These are phyloP conservation scores for Rhizoctonia solani DNA, from an alignment of 1,284 basidiomycete genomes.

Conservation along the genomic window DNA sequence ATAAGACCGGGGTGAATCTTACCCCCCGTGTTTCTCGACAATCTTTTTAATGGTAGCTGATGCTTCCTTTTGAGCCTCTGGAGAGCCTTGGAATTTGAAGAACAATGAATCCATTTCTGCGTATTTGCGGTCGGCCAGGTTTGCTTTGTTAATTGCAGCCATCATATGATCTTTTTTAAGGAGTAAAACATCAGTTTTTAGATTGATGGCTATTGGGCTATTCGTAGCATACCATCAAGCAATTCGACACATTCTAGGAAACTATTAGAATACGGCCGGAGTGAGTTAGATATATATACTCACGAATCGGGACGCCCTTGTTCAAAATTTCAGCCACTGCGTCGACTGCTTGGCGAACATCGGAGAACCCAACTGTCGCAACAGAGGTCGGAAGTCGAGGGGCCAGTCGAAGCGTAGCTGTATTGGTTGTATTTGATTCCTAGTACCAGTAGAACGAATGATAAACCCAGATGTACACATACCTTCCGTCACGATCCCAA, in stretches of 20 bases:
- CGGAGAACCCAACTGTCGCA: conserved; percentile 37
- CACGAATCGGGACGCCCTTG: conserved; percentile 53
- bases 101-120: conserved; percentile 76
- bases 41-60: conserved; percentile 62
- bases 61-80: conserved; percentile 63
- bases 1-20: neutral
- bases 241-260: conserved; percentile 53
- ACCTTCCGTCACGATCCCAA: conserved; percentile 93
- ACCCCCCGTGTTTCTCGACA: conserved; percentile 66
- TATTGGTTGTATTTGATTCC: no score
- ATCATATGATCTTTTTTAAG: conserved; percentile 45
- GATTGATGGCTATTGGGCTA: neutral
- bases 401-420: conserved; percentile 53
- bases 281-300: conserved; percentile 30
- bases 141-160: conserved; percentile 64
- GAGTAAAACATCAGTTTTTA: neutral
- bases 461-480: neutral
- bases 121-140: conserved; percentile 61
- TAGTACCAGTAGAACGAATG: neutral
- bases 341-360: conserved; percentile 43
- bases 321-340: conserved; percentile 65
- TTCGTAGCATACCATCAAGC: conserved; percentile 44
- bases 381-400: conserved; percentile 48
- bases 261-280: conserved; percentile 11
- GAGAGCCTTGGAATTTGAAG: conserved; percentile 85